Percentiles rank a stretch among this genome's conserved stretches.
Conservation (phyloP, 148 eudicot species). For the Fagopyrum tataricum region DNA sequence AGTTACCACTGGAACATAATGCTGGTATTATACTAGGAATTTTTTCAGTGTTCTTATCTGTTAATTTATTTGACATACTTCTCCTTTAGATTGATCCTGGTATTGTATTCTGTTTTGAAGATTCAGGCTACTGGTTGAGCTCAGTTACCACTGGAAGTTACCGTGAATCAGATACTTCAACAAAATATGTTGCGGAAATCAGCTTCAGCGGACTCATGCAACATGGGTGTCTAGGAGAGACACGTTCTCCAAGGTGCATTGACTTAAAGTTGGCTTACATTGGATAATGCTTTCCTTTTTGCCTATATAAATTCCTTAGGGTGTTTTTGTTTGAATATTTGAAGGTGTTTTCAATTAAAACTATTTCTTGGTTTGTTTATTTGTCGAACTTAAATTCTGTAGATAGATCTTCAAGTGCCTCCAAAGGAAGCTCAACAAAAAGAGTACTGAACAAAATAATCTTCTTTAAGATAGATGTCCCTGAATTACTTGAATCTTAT, state of each 20-base stretch:
- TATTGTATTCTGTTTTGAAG: not conserved
- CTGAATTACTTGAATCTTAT: not conserved
- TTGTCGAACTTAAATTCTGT: not conserved
- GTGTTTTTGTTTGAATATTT: not conserved
- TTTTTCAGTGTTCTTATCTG: not conserved
- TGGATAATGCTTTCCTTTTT: not conserved
- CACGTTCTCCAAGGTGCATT: not conserved
- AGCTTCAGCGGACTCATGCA: too few relatives aligned
- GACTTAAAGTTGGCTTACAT: not conserved
- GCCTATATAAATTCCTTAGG: not conserved
- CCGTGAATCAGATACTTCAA: not conserved
- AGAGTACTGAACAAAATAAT: not conserved
- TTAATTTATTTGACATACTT: not conserved
- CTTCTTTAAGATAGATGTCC: not conserved
- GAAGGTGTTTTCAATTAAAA: not conserved
- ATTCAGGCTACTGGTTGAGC: not conserved
- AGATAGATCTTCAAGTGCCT: not conserved
- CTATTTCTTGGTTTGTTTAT: not conserved
- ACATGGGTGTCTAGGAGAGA: too few relatives aligned
- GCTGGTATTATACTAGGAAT: not conserved
- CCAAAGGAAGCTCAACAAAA: not conserved
- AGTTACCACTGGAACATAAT: not conserved
- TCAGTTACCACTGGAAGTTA: not conserved
- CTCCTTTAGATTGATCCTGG: not conserved
- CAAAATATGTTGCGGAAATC: not conserved